A percentile compares a stretch with the other conserved stretches of the same genome.
Evolutionary conservation across 1,139 yeast species (phyloP).

Genomic region (Taiozyma onychis): DNA sequence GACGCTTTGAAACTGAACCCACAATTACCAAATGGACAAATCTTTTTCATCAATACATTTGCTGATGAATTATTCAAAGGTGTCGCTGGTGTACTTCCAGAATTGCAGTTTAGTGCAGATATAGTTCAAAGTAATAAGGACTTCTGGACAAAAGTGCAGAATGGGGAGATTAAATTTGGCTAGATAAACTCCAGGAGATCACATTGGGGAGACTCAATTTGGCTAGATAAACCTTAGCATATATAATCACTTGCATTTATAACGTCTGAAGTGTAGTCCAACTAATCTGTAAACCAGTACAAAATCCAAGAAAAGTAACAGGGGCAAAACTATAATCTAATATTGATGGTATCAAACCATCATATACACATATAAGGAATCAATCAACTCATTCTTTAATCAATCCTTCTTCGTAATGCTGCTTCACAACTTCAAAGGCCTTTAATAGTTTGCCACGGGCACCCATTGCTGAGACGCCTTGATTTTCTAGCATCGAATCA

Average conservation of each 20-base stretch:
- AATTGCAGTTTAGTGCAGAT: slow-evolving; percentile 42
- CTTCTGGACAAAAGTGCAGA: slow-evolving; percentile 30
- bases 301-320: not conserved
- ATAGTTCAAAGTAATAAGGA: slow-evolving; percentile 33
- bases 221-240: too few relatives aligned
- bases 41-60: slow-evolving; percentile 77
- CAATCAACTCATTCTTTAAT: slow-evolving; percentile 18
- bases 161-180: not conserved
- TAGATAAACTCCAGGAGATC: not conserved
- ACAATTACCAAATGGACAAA: slow-evolving; percentile 64
- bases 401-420: slow-evolving; percentile 31
- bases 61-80: slow-evolving; percentile 71
- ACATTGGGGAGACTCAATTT: too few relatives aligned
- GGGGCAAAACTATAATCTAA: not conserved
- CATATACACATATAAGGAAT: not conserved
- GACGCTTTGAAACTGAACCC: slow-evolving; percentile 37
- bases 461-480: slow-evolving; percentile 91
- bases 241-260: not conserved
- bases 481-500: slow-evolving; percentile 63
- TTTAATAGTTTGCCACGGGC: slow-evolving; percentile 90
- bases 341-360: not conserved
- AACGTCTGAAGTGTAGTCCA: not conserved
- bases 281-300: not conserved
- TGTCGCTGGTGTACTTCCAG: slow-evolving; percentile 53
- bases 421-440: slow-evolving; percentile 80